Evolutionary conservation across 2,329 filamentous ascomycete genomes (phyloP), one percentile per base, ranked within the genome.

Genomic region (Tolypocladium inflatum): DNA sequence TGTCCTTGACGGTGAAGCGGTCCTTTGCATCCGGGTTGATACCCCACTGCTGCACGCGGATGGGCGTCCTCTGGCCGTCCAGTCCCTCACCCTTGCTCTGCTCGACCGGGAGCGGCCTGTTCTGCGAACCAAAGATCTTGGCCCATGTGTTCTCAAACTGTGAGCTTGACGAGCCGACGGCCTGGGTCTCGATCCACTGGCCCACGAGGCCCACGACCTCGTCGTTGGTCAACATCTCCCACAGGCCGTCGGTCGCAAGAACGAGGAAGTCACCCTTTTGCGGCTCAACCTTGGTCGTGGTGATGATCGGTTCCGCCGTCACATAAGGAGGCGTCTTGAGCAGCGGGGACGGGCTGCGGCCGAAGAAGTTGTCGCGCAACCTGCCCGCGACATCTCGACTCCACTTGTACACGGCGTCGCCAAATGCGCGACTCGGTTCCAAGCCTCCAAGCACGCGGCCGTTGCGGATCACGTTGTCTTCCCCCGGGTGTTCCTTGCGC

Each of bases 191-290:
- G 54, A 99, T 85, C 94, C 94, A 99, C 72, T 96, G 91, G 19
- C 93, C 95, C 5, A 99, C 94, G 2, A 99, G 83, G 0, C 94
- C 94, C 55, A 99, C 89, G 1, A 97, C 94, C 76, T 99, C 94
- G 70, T 99, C 94, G 67, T 97, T 99, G 54, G 91, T 97, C 61
- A 99, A 80, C 94, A 97, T 97, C 75, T 99, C 94, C 94, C 94
- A 99, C 1, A 99, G 80, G 4, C 94, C 94, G 70, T 99, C 94
- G 0, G 94, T 97, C 26, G 94, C 94, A 80, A 99, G 87, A 61
- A 99, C 93, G 15, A 99, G 80, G 67, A 99, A 99, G 70, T 99
- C 94, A 52, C 93, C 92, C 62, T 90, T 90, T 57, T 90, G 84
- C 1, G 94, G 94, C 65, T 93, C 81, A 56, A 99, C 87, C 71